Conservation (phyloP, 2,329 filamentous ascomycete species). For the Ophidiomyces ophidiicola region DNA sequence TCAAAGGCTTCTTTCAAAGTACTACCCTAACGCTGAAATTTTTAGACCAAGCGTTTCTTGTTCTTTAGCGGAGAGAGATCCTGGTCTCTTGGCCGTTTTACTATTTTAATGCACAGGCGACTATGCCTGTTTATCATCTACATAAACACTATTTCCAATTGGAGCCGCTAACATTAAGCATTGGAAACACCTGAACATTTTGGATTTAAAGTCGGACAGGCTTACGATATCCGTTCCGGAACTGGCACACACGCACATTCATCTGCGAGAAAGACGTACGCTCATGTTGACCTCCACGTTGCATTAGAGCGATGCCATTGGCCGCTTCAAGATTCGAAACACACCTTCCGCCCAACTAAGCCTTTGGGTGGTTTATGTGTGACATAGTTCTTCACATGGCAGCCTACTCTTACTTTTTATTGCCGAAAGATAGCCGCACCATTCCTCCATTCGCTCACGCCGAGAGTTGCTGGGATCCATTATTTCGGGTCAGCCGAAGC, state of each 20-base stretch:
- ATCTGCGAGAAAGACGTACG: no score
- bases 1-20: no score
- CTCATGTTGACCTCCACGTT: no score
- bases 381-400: conserved; percentile 5
- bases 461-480: not conserved
- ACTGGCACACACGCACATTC: not conserved
- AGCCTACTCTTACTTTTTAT: not conserved
- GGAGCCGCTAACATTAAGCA: no score
- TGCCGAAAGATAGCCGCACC: conserved; percentile 5
- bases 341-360: not conserved
- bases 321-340: not conserved
- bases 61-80: no score
- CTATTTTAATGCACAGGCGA: no score
- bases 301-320: not conserved
- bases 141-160: no score
- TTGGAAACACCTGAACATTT: not conserved
- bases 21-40: no score
- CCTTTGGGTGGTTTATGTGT: not conserved
- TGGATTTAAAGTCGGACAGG: not conserved
- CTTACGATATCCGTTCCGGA: not conserved
- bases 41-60: no score
- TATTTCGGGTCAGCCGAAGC: not conserved
- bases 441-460: no score
- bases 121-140: no score
- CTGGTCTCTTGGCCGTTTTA: no score